Evolutionary conservation across 1,284 basidiomycete genomes (phyloP), one percentile per base, ranked within the genome.

Genomic region (Austropuccinia psidii): DNA sequence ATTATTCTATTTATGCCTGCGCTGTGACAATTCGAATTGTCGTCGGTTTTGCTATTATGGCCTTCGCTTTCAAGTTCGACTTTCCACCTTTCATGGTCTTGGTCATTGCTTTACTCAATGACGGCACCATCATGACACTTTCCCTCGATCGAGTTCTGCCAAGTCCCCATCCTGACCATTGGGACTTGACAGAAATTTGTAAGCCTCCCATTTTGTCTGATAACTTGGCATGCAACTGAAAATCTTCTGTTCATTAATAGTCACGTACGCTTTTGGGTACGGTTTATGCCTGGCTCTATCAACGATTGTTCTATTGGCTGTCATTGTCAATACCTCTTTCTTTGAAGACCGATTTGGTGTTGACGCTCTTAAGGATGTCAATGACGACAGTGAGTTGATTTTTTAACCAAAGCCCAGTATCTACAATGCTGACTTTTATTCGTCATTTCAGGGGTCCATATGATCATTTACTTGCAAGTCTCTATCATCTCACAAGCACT

Each of bases 11-110:
- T 37, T 89, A 89, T 80, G 89, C 89, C 62, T 92, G 90, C 81
- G 89, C 91, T 75, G 91, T 96, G 79, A 95, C 93, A 76, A 96
- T 96, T 83, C 93, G 94, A 90, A 94, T 98, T 82, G 93, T 97
- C 77, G 90, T 96, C 78, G 94, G 91, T 83, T 98, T 98, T 84
- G 88, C 93, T 78, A 88, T 97, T 83, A 86, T 98, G 81, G 90
- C 91, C 66, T 97, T 97, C 81, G 89, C 89, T 75, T 97, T 93
- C 89, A 88, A 90, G 85, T 93, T 93, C 83, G 90, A 95, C 83
- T 98, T 98, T 91, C 94, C 94, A 79, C 93, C 94, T 19, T 98
- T 98, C 88, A 97, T 98, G 94, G 88, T 98, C 77, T 89, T 97
- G 82, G 91, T 98, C 83, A 95, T 98, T 78, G 93, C 94, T 75